Percentiles rank a stretch among this genome's conserved stretches.
Evolutionary conservation across 164 flowering plant species (phyloP).

Genomic region (Tetrastigma voinierianum): DNA sequence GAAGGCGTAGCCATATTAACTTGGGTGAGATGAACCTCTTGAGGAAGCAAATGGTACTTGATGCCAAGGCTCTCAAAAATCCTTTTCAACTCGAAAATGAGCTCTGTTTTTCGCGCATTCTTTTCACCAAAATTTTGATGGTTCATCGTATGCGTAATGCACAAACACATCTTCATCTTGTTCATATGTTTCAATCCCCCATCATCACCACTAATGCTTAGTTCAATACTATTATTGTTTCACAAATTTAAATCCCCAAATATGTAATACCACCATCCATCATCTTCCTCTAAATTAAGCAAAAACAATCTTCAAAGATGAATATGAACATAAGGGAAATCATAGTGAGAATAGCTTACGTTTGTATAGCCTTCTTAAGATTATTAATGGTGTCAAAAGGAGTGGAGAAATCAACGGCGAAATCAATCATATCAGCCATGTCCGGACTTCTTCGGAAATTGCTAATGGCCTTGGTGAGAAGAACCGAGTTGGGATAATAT

Average conservation of each 20-base stretch:
- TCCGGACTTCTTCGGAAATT: slow-evolving; percentile 41
- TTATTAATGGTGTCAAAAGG: slow-evolving; percentile 25
- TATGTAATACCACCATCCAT: slow-evolving; percentile 5
- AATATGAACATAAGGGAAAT: background rate
- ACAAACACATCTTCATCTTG: slow-evolving; percentile 43
- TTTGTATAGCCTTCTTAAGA: slow-evolving; percentile 36
- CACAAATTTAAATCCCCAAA: too few relatives aligned
- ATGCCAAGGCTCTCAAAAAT: slow-evolving; percentile 42
- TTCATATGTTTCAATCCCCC: slow-evolving; percentile 47
- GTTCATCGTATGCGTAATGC: slow-evolving; percentile 53
- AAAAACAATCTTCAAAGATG: background rate
- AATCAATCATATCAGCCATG: slow-evolving; percentile 30
- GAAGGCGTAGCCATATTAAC: too few relatives aligned
- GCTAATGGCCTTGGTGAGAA: slow-evolving; percentile 34
- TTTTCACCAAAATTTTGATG: slow-evolving; percentile 46
- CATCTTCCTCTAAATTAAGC: background rate
- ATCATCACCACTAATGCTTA: slow-evolving; percentile 36
- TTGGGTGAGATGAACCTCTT: slow-evolving; percentile 24
- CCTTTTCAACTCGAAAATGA: slow-evolving; percentile 44
- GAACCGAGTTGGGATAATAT: slow-evolving; percentile 31
- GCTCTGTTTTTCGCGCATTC: slow-evolving; percentile 39
- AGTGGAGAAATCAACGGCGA: slow-evolving; percentile 30
- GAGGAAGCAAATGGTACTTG: slow-evolving; percentile 52
- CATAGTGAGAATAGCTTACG: slow-evolving; percentile 22
- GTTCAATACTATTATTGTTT: slow-evolving; percentile 56